phyloP scores from a whole-genome alignment of 352 stramenopile species.

The Globisporangium emineosum region DNA sequence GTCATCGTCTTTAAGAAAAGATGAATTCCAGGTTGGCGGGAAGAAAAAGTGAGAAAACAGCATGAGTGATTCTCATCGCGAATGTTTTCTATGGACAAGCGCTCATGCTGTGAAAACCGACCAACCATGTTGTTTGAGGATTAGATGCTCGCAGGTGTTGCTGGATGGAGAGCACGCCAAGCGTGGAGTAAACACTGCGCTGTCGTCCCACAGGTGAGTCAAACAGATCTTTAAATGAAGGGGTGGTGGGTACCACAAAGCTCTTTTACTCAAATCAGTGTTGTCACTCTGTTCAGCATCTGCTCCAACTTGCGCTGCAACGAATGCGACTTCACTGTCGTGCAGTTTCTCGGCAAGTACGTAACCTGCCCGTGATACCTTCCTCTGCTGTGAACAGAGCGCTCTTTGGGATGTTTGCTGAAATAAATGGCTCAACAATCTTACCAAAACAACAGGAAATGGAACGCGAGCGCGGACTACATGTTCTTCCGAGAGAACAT shows the following conservation, averaged over 20 bases:
- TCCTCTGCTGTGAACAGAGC: background rate
- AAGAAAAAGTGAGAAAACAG: conserved; percentile 64
- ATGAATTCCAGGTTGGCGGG: conserved; percentile 34
- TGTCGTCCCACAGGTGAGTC: conserved; percentile 42
- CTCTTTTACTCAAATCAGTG: background rate
- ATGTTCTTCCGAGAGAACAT: conserved; percentile 87
- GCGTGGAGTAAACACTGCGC: conserved; percentile 54
- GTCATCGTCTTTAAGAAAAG: conserved; percentile 19
- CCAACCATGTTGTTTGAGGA: background rate
- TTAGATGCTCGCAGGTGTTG: conserved; percentile 52
- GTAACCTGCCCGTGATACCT: conserved; percentile 5
- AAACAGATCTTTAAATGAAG: background rate
- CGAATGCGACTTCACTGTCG: conserved; percentile 77
- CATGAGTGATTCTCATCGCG: background rate
- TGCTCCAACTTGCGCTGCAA: conserved; percentile 80
- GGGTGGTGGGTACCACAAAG: background rate
- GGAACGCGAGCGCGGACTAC: conserved; percentile 66
- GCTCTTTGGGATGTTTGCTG: background rate
- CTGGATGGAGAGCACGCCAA: conserved; percentile 54
- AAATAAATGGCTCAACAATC: background rate
- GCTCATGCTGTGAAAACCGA: background rate
- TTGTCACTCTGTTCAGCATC: conserved; percentile 22
- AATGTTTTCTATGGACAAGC: background rate
- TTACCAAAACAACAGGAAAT: conserved; percentile 37
- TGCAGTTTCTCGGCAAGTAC: conserved; percentile 73